Percentiles rank a stretch among this genome's conserved stretches.
phyloP scores from a whole-genome alignment of 495 filamentous ascomycete species.

The Jackrogersella multiformis region DNA sequence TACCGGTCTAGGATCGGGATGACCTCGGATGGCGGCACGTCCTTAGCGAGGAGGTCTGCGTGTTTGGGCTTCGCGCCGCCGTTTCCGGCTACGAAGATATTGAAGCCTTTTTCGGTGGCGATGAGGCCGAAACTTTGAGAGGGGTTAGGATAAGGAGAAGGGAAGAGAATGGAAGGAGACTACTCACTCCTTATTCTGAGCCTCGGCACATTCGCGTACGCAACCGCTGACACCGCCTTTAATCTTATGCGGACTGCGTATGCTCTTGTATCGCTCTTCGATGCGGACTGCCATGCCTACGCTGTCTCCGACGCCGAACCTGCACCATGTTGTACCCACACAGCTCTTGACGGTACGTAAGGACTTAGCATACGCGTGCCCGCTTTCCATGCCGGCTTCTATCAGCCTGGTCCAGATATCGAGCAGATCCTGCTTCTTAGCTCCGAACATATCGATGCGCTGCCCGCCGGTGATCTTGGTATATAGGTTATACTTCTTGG shows the following conservation, averaged over 20 bases:
- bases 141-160: slow-evolving; percentile 3
- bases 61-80: slow-evolving; percentile 90
- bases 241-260: slow-evolving; percentile 90
- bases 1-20: slow-evolving; percentile 91
- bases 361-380: slow-evolving; percentile 94
- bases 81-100: slow-evolving; percentile 93
- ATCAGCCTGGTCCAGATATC: slow-evolving; percentile 89
- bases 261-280: slow-evolving; percentile 94
- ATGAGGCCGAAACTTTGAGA: slow-evolving; percentile 84
- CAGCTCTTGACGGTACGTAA: slow-evolving; percentile 94
- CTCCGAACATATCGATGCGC: slow-evolving; percentile 95
- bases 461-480: slow-evolving; percentile 97
- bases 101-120: slow-evolving; percentile 94
- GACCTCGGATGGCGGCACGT: slow-evolving; percentile 86
- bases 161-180: neutral
- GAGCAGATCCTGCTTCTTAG: slow-evolving; percentile 88
- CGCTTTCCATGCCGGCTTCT: slow-evolving; percentile 92
- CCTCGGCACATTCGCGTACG: slow-evolving; percentile 93
- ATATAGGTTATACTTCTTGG: slow-evolving; percentile 88
- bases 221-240: slow-evolving; percentile 94
- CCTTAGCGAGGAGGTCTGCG: slow-evolving; percentile 87
- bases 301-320: slow-evolving; percentile 92
- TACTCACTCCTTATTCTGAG: slow-evolving; percentile 89
- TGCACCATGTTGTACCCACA: slow-evolving; percentile 94
- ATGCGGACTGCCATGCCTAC: slow-evolving; percentile 96